Conservation (phyloP, 345 rosid species). For the Brassica cretica region DNA sequence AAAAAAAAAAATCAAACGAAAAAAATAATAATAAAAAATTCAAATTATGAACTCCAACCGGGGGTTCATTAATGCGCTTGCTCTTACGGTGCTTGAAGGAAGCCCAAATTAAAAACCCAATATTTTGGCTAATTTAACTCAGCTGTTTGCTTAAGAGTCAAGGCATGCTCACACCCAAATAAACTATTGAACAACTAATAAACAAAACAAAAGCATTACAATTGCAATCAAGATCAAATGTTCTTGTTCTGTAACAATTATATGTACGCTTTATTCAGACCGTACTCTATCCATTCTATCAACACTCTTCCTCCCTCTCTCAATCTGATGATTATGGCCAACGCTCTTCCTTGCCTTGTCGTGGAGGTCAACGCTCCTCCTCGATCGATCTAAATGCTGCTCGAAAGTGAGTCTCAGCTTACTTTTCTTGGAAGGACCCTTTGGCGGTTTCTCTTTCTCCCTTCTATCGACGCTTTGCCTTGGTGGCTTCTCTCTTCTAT, state of each 20-base stretch:
- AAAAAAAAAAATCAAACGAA: no score
- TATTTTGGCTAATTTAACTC: no score
- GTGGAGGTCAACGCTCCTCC: constrained; percentile 87
- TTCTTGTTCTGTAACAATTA: constrained; percentile 25
- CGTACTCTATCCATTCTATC: constrained; percentile 78
- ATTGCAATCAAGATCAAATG: constrained; percentile 29
- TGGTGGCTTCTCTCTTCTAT: constrained; percentile 81
- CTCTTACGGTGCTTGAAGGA: no score
- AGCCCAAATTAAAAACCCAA: no score
- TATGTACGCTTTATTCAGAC: constrained; percentile 47
- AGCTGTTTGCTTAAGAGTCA: background rate
- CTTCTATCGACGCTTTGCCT: constrained; percentile 70
- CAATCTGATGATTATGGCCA: constrained; percentile 60
- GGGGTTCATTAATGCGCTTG: no score
- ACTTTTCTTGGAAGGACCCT: constrained; percentile 44
- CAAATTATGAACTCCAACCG: no score
- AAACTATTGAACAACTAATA: background rate
- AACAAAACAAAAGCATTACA: background rate
- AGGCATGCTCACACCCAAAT: background rate
- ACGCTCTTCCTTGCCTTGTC: constrained; percentile 83
- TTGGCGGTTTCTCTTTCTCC: constrained; percentile 57
- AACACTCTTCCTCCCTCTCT: constrained; percentile 82
- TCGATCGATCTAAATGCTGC: constrained; percentile 70
- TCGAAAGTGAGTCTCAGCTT: constrained; percentile 60
- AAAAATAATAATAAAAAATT: no score